These are phyloP conservation scores for Calocybe cyanea DNA, from an alignment of 768 basidiomycete genomes.

Conservation along the genomic window DNA sequence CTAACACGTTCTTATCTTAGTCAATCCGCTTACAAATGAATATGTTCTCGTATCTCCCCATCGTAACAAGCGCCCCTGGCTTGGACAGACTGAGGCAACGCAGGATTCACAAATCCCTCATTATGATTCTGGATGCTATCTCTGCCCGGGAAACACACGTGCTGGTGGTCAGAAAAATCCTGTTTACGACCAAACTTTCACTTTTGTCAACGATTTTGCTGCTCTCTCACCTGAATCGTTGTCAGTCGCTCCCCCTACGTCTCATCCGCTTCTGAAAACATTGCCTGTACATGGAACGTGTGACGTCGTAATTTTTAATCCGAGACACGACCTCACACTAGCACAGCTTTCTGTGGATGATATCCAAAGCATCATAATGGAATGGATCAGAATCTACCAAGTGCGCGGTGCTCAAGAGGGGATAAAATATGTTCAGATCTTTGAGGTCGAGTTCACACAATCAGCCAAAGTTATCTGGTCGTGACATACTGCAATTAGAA, in stretches of 20 bases:
- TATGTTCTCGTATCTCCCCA: slow-evolving; percentile 86
- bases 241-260: slow-evolving; percentile 45
- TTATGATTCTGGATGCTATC: slow-evolving; percentile 75
- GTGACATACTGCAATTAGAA: slow-evolving; percentile 46
- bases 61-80: slow-evolving; percentile 88
- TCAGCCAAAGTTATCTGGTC: too few relatives aligned
- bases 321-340: slow-evolving; percentile 81
- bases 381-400: slow-evolving; percentile 69
- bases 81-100: slow-evolving; percentile 76
- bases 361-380: slow-evolving; percentile 60
- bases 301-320: slow-evolving; percentile 86
- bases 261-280: slow-evolving; percentile 58
- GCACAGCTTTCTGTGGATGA: slow-evolving; percentile 57
- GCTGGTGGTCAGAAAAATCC: slow-evolving; percentile 71
- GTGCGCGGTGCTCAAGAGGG: slow-evolving; percentile 58
- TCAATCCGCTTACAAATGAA: slow-evolving; percentile 76
- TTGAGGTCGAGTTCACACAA: slow-evolving; percentile 55
- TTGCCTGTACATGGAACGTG: slow-evolving; percentile 80
- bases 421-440: slow-evolving; percentile 82
- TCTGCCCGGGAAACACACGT: slow-evolving; percentile 83
- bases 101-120: slow-evolving; percentile 48
- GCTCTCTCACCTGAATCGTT: slow-evolving; percentile 66
- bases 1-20: slow-evolving; percentile 31
- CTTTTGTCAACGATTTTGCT: slow-evolving; percentile 82
- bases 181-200: slow-evolving; percentile 58